Base-by-base conservation (phyloP, 75 land plant genomes). In the Selaginella tamariscina region DNA sequence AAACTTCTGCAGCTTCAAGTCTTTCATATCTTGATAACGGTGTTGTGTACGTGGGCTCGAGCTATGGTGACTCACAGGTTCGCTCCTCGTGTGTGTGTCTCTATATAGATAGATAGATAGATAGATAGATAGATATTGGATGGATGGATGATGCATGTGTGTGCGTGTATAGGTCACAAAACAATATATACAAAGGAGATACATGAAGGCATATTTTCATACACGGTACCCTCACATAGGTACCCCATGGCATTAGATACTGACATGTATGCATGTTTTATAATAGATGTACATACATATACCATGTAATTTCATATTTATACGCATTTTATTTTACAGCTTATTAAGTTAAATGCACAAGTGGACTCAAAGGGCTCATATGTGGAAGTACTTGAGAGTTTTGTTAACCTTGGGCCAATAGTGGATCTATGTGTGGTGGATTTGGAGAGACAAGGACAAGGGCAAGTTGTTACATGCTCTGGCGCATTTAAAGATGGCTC, bases 401-500 rank as follows among this genome's bases (percentile, higher is more conserved):
- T 84, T 82, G 97, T 95, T 33, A 95, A 95, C 62, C 81, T 95
- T 80, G 99, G 97, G 32, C 99, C 99, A 1, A 95, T 95, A 62
- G 92, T 86, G 29, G 99, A 95, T 68, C 84, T 95, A 49, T 95
- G 99, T 84, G 99, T 95, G 54, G 99, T 95, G 32, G 99, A 95
- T 68, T 81, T 91, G 56, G 99, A 95, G 75, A 80, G 99, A 67
- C 97, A 91, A 83, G 99, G 99, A 32, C 99, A 95, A 74, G 97
- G 99, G 27, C 99, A 95, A 72, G 99, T 95, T 66, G 99, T 95
- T 26, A 95, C 99, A 13, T 95, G 99, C 73, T 95, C 99, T 39
- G 99, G 99, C 65, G 99, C 99, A 56, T 95, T 82, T 64, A 95
- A 95, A 64, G 99, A 95, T 83, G 99, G 99, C 22, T 91, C 99